Conservation (phyloP, 1,284 basidiomycete genomes). For the Gymnopus androsaceus region DNA sequence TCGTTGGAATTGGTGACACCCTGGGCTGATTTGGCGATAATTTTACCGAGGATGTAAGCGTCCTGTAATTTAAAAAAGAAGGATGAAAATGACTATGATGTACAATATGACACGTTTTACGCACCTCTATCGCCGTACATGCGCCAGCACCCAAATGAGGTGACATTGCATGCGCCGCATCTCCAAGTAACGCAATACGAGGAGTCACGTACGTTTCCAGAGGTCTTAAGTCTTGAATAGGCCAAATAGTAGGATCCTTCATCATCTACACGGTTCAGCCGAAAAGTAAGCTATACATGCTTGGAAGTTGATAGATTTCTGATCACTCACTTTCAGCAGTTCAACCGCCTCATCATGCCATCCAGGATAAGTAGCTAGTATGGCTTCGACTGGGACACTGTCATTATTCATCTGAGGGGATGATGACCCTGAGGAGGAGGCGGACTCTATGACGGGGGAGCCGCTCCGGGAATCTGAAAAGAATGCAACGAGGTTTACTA, state of each 20-base stretch:
- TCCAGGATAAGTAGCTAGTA: constrained; percentile 32
- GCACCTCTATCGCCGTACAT: constrained; percentile 33
- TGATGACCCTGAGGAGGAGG: neutral
- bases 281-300: neutral
- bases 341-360: constrained; percentile 46
- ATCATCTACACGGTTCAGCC: neutral
- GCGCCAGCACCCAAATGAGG: constrained; percentile 34
- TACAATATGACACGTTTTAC: too few relatives aligned
- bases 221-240: constrained; percentile 26
- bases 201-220: constrained; percentile 31
- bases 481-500: constrained; percentile 47
- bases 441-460: constrained; percentile 10
- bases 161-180: constrained; percentile 32
- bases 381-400: constrained; percentile 35
- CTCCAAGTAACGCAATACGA: constrained; percentile 36
- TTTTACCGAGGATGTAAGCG: constrained; percentile 24
- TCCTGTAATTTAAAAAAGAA: too few relatives aligned
- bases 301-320: neutral
- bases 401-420: constrained; percentile 30
- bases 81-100: neutral
- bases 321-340: constrained; percentile 37
- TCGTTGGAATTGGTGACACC: neutral
- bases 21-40: neutral
- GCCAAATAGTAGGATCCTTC: constrained; percentile 11
- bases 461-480: constrained; percentile 34